Conservation (phyloP, 495 filamentous ascomycete species). For the Penicillium crystallinum region DNA sequence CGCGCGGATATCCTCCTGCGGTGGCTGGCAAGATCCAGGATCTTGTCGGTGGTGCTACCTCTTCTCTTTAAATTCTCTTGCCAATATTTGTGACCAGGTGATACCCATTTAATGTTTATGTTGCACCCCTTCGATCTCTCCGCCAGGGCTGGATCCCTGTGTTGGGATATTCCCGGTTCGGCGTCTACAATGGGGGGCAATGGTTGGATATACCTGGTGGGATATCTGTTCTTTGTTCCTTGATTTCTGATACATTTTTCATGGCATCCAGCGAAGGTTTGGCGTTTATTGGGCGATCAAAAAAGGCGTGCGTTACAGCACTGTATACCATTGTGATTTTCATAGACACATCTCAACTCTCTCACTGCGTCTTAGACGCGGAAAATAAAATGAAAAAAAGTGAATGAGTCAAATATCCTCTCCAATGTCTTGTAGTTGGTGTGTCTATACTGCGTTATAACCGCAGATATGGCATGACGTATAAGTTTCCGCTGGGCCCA, state of each 20-base stretch:
- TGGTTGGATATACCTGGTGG: conserved; percentile 19
- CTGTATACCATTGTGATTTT: conserved; percentile 33
- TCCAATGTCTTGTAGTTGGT: too few relatives aligned
- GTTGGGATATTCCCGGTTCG: conserved; percentile 25
- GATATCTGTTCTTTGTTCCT: conserved; percentile 16
- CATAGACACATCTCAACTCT: conserved; percentile 40
- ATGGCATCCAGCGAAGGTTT: conserved; percentile 34
- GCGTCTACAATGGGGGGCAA: conserved; percentile 29
- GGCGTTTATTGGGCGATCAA: conserved; percentile 29
- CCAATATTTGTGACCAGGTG: conserved; percentile 17
- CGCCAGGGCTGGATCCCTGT: conserved; percentile 40
- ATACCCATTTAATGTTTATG: conserved; percentile 22
- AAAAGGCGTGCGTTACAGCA: conserved; percentile 20
- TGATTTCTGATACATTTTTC: conserved; percentile 16
- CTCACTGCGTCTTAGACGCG: conserved; percentile 16
- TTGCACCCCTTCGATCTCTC: conserved; percentile 17
- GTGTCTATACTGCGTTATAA: too few relatives aligned
- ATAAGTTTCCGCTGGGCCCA: background rate
- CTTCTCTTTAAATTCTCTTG: conserved; percentile 24
- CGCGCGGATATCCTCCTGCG: conserved; percentile 82
- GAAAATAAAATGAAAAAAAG: conserved; percentile 25
- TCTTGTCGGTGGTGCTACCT: conserved; percentile 57
- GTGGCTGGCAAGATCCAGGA: conserved; percentile 90
- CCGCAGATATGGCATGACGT: conserved; percentile 5
- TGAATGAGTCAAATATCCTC: conserved; percentile 12